Base-by-base conservation (phyloP, 148 eudicot genomes). In the Camellia granthamiana region DNA sequence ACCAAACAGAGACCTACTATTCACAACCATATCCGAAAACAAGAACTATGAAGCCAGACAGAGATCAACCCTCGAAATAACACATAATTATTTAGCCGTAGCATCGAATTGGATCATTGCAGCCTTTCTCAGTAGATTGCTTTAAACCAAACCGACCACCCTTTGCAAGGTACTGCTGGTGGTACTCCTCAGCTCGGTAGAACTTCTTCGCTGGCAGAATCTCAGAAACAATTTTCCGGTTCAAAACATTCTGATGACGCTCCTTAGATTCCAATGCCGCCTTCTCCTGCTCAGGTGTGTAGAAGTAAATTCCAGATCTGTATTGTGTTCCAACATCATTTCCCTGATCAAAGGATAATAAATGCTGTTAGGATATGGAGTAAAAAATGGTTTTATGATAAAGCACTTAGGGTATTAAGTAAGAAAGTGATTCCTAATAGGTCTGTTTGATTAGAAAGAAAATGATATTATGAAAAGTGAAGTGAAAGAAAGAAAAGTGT, bases 61-160 rank as follows among this genome's bases (percentile, higher is more conserved):
- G 55, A 61, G 64, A 46, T 30, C 5, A 5, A 61, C 16, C 63
- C 46, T 23, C 15, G 76, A 16, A 42, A 42, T 16, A 75, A 60
- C 9, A 11, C 3, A 60, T 52, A 59, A 30, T 30, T 46, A 76
- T 21, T 89, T n/a, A 93, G 60, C 97, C 97, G 61, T 93, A 93
- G 87, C 97, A 93, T 46, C 97, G 84, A 41, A 93, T 93, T 11
- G 93, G 97, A 80, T 93, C 97, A 19, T 91, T 93, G 88, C 97
- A 93, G n/a, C 97, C 95, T 80, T 91, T 93, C 55, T 87, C 91
- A 55, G 88, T 41, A 21, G 97, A 93, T 82, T 93, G 97, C 79
- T 56, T 80, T 54, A 84, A 90, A 56, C 95, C 97, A 78, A 88
- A 89, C 16, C 97, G 87, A 19, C 97, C 97, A 5, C 97, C 97